Percentiles rank a stretch among this genome's conserved stretches.
These are phyloP conservation scores for Didymella exigua DNA, from an alignment of 2,329 filamentous ascomycete species.

Conservation along the genomic window DNA sequence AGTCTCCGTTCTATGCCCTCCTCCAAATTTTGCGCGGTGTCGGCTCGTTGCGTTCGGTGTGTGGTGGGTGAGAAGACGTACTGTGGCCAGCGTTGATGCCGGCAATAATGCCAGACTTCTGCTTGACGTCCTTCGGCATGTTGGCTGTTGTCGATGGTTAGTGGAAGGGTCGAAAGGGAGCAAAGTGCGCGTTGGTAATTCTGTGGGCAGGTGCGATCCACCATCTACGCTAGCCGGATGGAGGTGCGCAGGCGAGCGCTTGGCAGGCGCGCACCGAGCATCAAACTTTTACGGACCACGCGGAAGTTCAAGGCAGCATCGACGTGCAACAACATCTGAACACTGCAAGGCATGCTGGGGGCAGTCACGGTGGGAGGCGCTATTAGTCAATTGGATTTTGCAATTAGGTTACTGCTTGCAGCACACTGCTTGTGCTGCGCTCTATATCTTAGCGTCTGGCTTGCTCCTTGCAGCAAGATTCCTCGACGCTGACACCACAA, in stretches of 20 bases:
- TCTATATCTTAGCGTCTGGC: constrained; percentile 45
- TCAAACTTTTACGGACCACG: neutral
- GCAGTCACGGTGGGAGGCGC: neutral
- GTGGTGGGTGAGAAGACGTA: constrained; percentile 55
- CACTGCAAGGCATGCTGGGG: neutral
- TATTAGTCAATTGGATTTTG: neutral
- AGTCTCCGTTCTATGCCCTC: constrained; percentile 26
- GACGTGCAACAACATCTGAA: neutral
- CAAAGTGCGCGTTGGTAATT: constrained; percentile 1
- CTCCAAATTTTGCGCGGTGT: constrained; percentile 17
- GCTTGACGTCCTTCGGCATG: constrained; percentile 62
- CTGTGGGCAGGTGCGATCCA: neutral
- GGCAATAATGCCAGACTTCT: constrained; percentile 60
- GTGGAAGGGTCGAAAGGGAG: constrained; percentile 13
- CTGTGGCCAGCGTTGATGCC: constrained; percentile 70
- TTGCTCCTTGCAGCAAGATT: constrained; percentile 62
- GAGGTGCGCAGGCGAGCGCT: neutral
- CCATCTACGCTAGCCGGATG: neutral
- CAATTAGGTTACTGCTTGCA: neutral
- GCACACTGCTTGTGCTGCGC: neutral
- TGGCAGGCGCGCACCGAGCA: neutral
- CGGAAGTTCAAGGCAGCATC: neutral
- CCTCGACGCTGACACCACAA: constrained; percentile 67
- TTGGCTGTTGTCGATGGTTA: constrained; percentile 45
- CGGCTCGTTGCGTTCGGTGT: constrained; percentile 18